A percentile compares a stretch with the other conserved stretches of the same genome.
These are phyloP conservation scores for Lachancea sp. DNA, from an alignment of 805 yeast species.

Conservation along the genomic window DNA sequence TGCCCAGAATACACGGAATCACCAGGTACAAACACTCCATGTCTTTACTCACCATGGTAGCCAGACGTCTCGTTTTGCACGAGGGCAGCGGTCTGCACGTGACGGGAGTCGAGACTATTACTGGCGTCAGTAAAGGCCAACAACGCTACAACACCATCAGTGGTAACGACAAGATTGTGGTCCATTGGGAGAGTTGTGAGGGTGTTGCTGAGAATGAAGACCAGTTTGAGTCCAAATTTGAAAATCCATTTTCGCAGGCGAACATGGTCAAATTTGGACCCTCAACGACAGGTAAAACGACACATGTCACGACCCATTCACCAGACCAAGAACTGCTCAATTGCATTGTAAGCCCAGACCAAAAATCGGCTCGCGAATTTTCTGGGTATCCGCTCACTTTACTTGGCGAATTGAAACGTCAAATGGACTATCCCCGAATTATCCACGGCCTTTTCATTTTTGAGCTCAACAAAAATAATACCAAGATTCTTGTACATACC, in stretches of 20 bases:
- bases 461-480: conserved; percentile 53
- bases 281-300: not conserved
- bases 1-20: conserved; percentile 53
- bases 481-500: conserved; percentile 53
- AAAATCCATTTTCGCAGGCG: conserved; percentile 6
- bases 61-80: conserved; percentile 50
- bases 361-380: not conserved
- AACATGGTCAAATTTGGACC: not conserved
- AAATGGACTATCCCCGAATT: conserved; percentile 14
- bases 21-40: conserved; percentile 50
- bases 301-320: not conserved
- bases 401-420: not conserved
- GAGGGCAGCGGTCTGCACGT: conserved; percentile 51
- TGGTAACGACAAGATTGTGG: conserved; percentile 19
- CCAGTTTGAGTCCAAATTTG: too few relatives aligned
- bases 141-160: conserved; percentile 14
- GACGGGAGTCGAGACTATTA: conserved; percentile 30
- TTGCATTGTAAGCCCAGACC: conserved; percentile 2
- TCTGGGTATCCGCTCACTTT: not conserved
- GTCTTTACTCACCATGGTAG: conserved; percentile 48
- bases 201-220: too few relatives aligned
- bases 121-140: conserved; percentile 8
- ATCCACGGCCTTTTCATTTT: conserved; percentile 55
- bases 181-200: conserved; percentile 27
- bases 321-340: not conserved